Percentiles rank a stretch among this genome's conserved stretches.
Evolutionary conservation across 1,284 basidiomycete species (phyloP).

Genomic region (Tilletia indica): DNA sequence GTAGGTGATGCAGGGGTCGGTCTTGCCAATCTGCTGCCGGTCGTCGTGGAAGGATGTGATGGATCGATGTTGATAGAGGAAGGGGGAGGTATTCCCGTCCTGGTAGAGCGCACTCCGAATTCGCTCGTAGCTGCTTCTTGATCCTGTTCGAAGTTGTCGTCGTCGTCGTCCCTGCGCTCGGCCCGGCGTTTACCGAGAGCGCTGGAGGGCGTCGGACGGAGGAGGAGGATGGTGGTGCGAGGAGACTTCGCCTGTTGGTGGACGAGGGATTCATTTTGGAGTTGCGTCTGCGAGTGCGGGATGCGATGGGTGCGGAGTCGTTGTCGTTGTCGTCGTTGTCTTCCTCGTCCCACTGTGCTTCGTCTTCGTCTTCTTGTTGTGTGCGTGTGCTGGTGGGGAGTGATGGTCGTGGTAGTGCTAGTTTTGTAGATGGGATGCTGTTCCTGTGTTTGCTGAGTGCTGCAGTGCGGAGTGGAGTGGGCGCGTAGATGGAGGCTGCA

Average conservation of each 20-base stretch:
- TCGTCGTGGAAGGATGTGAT: no score
- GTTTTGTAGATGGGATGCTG: not conserved
- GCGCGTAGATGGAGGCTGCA: not conserved
- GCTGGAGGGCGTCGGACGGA: not conserved
- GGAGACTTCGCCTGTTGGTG: no score
- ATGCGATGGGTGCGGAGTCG: not conserved
- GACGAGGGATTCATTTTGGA: not conserved
- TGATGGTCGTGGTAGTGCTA: not conserved
- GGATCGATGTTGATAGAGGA: no score
- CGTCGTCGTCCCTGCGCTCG: not conserved
- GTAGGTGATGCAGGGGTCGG: not conserved
- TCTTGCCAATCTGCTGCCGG: not conserved
- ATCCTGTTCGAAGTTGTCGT: not conserved
- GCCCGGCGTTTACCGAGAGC: constrained; percentile 10
- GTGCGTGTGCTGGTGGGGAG: not conserved
- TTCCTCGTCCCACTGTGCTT: not conserved
- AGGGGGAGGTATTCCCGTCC: no score
- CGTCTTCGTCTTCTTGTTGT: not conserved
- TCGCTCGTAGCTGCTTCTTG: not conserved
- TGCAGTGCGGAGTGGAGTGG: not conserved
- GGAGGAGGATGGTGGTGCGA: not conserved
- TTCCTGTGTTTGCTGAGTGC: not conserved
- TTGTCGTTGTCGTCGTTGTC: not conserved
- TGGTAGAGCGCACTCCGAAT: not conserved
- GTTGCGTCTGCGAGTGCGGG: not conserved